Conservation (phyloP, 345 rosid species). For the Rhizophora mangle region DNA sequence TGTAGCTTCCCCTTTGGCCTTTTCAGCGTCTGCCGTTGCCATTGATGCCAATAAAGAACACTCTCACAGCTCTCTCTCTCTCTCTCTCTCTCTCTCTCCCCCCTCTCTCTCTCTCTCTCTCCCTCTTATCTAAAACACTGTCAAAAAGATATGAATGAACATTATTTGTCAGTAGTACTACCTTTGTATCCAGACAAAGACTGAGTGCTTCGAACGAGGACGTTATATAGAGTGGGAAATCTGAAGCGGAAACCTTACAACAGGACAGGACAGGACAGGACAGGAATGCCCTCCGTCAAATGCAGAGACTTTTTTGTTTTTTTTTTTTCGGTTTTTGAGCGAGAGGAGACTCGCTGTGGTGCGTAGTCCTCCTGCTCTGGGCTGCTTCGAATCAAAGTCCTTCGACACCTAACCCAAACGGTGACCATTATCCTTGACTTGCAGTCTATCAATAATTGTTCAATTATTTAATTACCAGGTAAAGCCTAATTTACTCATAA, state of each 20-base stretch:
- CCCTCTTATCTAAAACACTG: neutral
- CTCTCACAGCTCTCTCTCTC: neutral
- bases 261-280: no score
- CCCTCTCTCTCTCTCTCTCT: neutral
- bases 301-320: no score
- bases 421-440: no score
- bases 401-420: no score
- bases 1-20: conserved; percentile 25
- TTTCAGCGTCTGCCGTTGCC: conserved; percentile 19
- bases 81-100: neutral
- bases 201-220: neutral
- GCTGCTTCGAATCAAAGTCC: no score
- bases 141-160: neutral
- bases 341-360: no score
- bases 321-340: no score
- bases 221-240: neutral
- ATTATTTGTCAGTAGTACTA: neutral
- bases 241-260: neutral
- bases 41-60: conserved; percentile 5
- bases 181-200: neutral
- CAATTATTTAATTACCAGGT: no score
- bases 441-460: no score
- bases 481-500: no score
- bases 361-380: no score
- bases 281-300: no score